phyloP scores from a whole-genome alignment of 306 rosid species.

The Datisca glomerata region DNA sequence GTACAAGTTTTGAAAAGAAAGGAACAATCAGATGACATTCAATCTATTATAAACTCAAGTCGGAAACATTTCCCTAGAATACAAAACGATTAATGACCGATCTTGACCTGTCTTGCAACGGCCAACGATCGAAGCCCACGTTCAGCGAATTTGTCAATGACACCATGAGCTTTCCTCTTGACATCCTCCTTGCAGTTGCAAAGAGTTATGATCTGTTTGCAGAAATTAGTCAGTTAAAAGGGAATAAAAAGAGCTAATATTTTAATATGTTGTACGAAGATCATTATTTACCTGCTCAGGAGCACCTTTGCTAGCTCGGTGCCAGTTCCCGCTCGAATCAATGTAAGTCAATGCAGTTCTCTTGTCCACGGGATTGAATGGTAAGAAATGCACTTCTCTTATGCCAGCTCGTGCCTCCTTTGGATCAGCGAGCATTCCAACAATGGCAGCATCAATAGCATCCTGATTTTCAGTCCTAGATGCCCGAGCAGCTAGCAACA shows the following conservation, averaged over 20 bases:
- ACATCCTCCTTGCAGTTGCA: slow-evolving; percentile 82
- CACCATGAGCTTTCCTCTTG: slow-evolving; percentile 50
- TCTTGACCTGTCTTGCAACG: slow-evolving; percentile 79
- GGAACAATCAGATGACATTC: no score
- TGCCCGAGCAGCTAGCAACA: slow-evolving; percentile 88
- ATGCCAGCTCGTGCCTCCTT: slow-evolving; percentile 96
- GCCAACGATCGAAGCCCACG: slow-evolving; percentile 97
- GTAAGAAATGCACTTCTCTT: slow-evolving; percentile 81
- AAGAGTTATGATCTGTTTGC: slow-evolving; percentile 48
- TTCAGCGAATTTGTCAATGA: slow-evolving; percentile 89
- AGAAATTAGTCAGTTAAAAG: slow-evolving; percentile 13
- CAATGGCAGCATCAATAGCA: slow-evolving; percentile 95
- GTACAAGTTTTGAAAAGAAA: slow-evolving; percentile 3
- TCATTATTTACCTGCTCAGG: slow-evolving; percentile 74
- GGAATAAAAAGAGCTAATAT: not conserved
- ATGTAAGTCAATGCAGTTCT: slow-evolving; percentile 97
- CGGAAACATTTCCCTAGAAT: slow-evolving; percentile 3
- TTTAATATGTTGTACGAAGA: not conserved
- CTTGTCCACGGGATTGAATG: slow-evolving; percentile 95
- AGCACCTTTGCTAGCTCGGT: slow-evolving; percentile 97
- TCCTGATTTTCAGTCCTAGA: slow-evolving; percentile 95
- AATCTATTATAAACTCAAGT: no score
- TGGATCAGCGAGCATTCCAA: slow-evolving; percentile 97
- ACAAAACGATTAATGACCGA: not conserved
- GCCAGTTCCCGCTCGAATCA: slow-evolving; percentile 73